Conservation (phyloP, 2,329 filamentous ascomycete species). For the Hymenoscyphus fraxineus region DNA sequence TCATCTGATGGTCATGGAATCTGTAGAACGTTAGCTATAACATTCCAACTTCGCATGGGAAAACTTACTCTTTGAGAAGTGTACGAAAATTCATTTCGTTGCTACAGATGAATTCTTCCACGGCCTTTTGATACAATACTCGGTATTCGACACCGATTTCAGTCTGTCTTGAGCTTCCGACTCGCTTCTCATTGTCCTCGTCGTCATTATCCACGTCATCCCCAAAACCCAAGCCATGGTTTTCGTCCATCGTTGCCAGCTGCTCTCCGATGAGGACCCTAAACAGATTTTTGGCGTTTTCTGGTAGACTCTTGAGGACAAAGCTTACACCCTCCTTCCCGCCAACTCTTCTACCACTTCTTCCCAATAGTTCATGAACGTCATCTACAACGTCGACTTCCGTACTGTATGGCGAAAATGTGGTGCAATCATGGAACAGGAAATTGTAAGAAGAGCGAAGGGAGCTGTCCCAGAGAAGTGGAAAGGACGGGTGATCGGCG, state of each 20-base stretch:
- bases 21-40: slow-evolving; percentile 41
- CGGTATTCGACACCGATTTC: slow-evolving; percentile 78
- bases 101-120: slow-evolving; percentile 94
- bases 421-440: slow-evolving; percentile 90
- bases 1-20: slow-evolving; percentile 97
- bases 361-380: slow-evolving; percentile 81
- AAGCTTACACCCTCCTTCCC: slow-evolving; percentile 90
- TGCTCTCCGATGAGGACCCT: slow-evolving; percentile 81
- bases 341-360: slow-evolving; percentile 73
- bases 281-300: slow-evolving; percentile 88
- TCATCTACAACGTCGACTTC: slow-evolving; percentile 86
- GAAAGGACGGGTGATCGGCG: slow-evolving; percentile 82
- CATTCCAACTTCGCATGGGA: slow-evolving; percentile 15
- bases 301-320: slow-evolving; percentile 83
- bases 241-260: slow-evolving; percentile 61
- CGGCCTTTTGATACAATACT: slow-evolving; percentile 88
- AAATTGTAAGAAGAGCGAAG: slow-evolving; percentile 82
- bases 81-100: slow-evolving; percentile 95
- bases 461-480: slow-evolving; percentile 83
- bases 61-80: slow-evolving; percentile 77
- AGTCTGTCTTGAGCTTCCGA: slow-evolving; percentile 17
- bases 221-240: slow-evolving; percentile 44
- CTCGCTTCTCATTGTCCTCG: slow-evolving; percentile 33
- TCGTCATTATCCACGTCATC: slow-evolving; percentile 48
- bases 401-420: slow-evolving; percentile 68